Evolutionary conservation across 2,329 filamentous ascomycete species (phyloP), one percentile per base, ranked within the genome.

Genomic region (Colletotrichum chrysophilum): DNA sequence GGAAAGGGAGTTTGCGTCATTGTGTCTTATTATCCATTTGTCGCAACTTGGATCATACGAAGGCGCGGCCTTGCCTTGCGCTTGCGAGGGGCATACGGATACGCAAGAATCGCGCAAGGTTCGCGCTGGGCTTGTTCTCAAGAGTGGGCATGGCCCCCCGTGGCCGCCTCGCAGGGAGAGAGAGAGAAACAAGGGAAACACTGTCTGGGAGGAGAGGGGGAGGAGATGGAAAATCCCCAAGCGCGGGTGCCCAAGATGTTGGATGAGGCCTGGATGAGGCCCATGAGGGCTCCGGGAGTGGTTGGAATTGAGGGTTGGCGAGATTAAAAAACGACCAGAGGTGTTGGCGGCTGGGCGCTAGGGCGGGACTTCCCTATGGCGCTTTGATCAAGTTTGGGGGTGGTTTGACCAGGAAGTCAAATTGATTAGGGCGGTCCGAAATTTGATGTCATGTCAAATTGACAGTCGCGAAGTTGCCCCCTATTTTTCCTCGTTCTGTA

Each of bases 361-460:
- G 43, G 26, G 70, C 74, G 74, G 74, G 65, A 60, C 74, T 69
- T 74, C 70, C 64, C 74, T 68, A 52, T 48, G n/a, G 36, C 58
- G 74, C 70, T 76, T 74, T 74, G 74, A 43, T 60, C 74, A 68
- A 64, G 74, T 69, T 74, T 72, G 36, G 68, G 61, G 62, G 61
- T 61, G 68, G 43, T 75, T 75, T 76, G 74, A 74, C 74, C 56
- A 69, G 74, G 74, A 74, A 74, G 70, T 69, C 74, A 76, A 69
- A 76, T 76, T 76, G 74, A 74, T 66, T 65, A 76, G 48, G 74
- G 70, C 34, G 21, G 70, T 58, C 74, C 70, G 74, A 76, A 76
- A 76, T 76, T 76, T 76, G 70, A 76, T 76, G 74, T 67, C 56
- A 73, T 62, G 56, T 73, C 48, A 76, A 73, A 64, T 74, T 73